Base-by-base conservation (phyloP, 768 basidiomycete species). In the Psilocybe subaeruginosa region DNA sequence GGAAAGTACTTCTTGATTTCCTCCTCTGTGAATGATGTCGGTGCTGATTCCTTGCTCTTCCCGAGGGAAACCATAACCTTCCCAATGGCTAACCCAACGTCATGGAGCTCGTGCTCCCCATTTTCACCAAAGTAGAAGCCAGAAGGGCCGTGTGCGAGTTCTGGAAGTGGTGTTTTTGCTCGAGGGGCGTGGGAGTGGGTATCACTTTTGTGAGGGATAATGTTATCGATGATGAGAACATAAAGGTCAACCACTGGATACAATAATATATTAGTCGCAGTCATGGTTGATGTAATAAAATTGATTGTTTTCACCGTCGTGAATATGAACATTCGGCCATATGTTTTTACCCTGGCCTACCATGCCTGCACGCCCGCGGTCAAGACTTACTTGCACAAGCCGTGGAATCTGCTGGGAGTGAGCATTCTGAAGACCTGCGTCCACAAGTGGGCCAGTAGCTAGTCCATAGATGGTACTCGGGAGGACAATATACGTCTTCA, bases 281-380 rank as follows among this genome's bases (percentile, higher is more conserved):
- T 23, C 23, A 23, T 23, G n/a, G 11, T 8, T n/a, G 47, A 37
- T 12, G 46, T 50, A 37, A 14, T 8, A 23, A 29, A 30, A 52
- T 27, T 33, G 4, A 53, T 35, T n/a, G 50, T 29, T 27, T 29
- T 54, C 54, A 82, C 84, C 73, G 37, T 88, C 86, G 47, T 80
- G 72, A 43, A 85, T 77, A 61, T 85, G 68, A 2, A 87, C 82
- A 59, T 85, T 74, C 0, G 82, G 80, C 88, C 86, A 90, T 7
- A 85, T 48, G 53, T 89, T 86, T 66, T 78, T 73, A 0, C 90
- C 89, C 46, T 78, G 67, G 1, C 88, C 87, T 3, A 90, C 74
- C 66, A 85, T 73, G 19, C 82, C 85, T 0, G 77, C 84, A 37
- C 78, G 78, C 11, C 78, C 77, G 35, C 85, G 72, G 27, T 71